Evolutionary conservation across 2,329 filamentous ascomycete genomes (phyloP).

Genomic region (Fusarium sulawesiense): DNA sequence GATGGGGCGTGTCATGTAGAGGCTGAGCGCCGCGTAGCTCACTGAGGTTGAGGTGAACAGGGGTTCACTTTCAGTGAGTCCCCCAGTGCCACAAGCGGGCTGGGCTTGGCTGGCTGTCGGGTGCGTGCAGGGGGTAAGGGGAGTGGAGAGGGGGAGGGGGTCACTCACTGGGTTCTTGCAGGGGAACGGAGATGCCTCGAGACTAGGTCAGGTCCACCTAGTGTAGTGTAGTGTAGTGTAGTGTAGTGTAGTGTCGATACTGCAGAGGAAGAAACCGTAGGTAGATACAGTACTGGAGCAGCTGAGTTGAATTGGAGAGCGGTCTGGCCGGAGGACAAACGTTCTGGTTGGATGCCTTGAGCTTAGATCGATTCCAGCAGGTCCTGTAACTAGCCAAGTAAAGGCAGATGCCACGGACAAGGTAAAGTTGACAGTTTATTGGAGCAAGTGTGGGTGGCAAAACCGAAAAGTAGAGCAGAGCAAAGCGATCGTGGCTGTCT

Average conservation of each 20-base stretch:
- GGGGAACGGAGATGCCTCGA: slow-evolving; percentile 38
- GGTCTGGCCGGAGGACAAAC: slow-evolving; percentile 31
- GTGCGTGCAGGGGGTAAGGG: slow-evolving; percentile 9
- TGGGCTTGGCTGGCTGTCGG: slow-evolving; percentile 8
- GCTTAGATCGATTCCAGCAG: background rate
- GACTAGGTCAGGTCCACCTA: slow-evolving; percentile 30
- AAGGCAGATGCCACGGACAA: slow-evolving; percentile 23
- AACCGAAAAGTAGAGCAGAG: slow-evolving; percentile 28
- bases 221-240: background rate
- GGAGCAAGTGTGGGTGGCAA: slow-evolving; percentile 18
- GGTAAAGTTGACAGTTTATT: slow-evolving; percentile 2
- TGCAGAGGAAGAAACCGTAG: slow-evolving; percentile 6
- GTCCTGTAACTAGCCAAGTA: background rate
- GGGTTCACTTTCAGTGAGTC: slow-evolving; percentile 21
- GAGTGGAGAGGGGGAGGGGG: background rate
- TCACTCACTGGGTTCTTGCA: slow-evolving; percentile 20
- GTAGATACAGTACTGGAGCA: background rate
- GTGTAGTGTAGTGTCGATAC: background rate
- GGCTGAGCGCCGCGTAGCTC: slow-evolving; percentile 51
- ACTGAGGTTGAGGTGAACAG: slow-evolving; percentile 12
- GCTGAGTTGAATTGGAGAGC: slow-evolving; percentile 5
- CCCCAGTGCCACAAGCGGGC: slow-evolving; percentile 38
- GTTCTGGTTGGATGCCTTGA: slow-evolving; percentile 24
- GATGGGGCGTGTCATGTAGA: slow-evolving; percentile 49
- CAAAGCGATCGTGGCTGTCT: slow-evolving; percentile 25